Evolutionary conservation across 2,329 filamentous ascomycete species (phyloP), one percentile per base, ranked within the genome.

Genomic region (Corynespora cassiicola): DNA sequence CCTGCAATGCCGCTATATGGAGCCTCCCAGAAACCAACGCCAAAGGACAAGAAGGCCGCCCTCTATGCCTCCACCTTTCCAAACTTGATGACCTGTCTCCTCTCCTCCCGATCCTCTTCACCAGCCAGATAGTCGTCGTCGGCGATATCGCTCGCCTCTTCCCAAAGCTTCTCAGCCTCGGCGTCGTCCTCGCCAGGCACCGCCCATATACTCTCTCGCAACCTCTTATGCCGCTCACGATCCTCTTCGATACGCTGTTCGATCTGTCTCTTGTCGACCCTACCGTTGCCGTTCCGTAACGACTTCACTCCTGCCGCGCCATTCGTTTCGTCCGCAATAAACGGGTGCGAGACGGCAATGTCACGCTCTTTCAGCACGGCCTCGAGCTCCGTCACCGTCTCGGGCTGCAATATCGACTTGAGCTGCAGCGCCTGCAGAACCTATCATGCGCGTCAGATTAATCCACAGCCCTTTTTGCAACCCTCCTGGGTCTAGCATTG

Each of bases 211-310:
- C 85, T 90, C 72, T 99, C 94, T 15, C 94, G 76, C 58, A 92
- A 75, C 27, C 92, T 77, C 76, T 99, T 99, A 69, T 99, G 95
- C 27, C 94, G 77, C 68, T 99, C 94, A 3, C 94, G 78, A 68
- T 99, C 94, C 70, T 99, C 95, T 57, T 99, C 95, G 48, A 99
- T 96, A 25, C 94, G 79, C 73, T 97, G 91, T 71, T 97, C 91
- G 36, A 96, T 88, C 71, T 96, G 88, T 39, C 87, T 81, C 70
- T 92, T 94, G 60, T 96, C 89, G 34, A 94, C 66, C 34, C 77
- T 74, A 28, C 75, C 68, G 7, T 58, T 59, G 3, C 73, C 74
- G 36, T 70, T 73, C 29, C 23, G 36, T 20, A 33, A 47, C 27
- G 36, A 27, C 9, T 7, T 26, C 7, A 16, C 25, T 24, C 45